These are phyloP conservation scores for Lentinula novae-zelandiae DNA, from an alignment of 1,284 basidiomycete genomes.

Conservation along the genomic window DNA sequence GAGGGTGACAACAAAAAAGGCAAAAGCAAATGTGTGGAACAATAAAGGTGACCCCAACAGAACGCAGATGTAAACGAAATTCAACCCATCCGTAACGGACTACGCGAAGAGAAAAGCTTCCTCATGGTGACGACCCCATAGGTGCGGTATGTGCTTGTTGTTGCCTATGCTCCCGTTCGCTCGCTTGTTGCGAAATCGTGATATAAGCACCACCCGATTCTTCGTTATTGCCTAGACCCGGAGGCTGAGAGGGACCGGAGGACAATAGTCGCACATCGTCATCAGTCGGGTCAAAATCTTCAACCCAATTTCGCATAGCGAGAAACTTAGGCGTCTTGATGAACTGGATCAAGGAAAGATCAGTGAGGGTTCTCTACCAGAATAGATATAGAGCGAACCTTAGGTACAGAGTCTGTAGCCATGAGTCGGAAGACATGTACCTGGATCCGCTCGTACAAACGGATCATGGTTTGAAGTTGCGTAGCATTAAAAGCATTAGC, in stretches of 20 bases:
- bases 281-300: slow-evolving; percentile 64
- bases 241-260: slow-evolving; percentile 57
- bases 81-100: slow-evolving; percentile 22
- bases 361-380: not conserved
- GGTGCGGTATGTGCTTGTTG: slow-evolving; percentile 20
- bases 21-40: slow-evolving; percentile 16
- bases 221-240: slow-evolving; percentile 56
- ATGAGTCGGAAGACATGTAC: slow-evolving; percentile 95
- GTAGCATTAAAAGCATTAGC: slow-evolving; percentile 83
- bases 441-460: slow-evolving; percentile 94
- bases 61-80: slow-evolving; percentile 15
- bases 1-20: slow-evolving; percentile 22
- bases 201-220: slow-evolving; percentile 80
- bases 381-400: slow-evolving; percentile 46
- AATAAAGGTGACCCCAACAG: slow-evolving; percentile 9
- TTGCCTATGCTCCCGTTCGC: slow-evolving; percentile 56
- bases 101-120: slow-evolving; percentile 17
- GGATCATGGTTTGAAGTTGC: slow-evolving; percentile 91
- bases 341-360: slow-evolving; percentile 46
- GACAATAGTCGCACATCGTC: slow-evolving; percentile 56
- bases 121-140: slow-evolving; percentile 21
- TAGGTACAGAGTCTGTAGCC: slow-evolving; percentile 97
- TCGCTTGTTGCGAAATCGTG: slow-evolving; percentile 76
- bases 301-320: slow-evolving; percentile 70
- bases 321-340: slow-evolving; percentile 80